Evolutionary conservation across 2,329 filamentous ascomycete genomes (phyloP).

Genomic region (Colletotrichum aenigma): DNA sequence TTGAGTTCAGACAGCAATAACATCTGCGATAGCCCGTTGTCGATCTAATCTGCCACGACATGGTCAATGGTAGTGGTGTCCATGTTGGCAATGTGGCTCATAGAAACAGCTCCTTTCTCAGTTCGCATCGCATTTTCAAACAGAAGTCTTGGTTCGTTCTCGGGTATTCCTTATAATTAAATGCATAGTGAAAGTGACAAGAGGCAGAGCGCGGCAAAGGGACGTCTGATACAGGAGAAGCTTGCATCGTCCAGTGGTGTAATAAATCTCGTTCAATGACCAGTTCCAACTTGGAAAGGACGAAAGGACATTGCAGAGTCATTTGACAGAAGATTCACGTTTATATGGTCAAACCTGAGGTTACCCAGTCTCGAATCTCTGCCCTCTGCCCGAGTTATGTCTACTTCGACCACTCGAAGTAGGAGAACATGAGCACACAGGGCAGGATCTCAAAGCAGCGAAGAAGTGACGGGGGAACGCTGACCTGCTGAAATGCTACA

Average conservation of each 20-base stretch:
- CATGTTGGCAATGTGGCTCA: not conserved
- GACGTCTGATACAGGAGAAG: not conserved
- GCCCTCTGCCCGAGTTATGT: too few species aligned
- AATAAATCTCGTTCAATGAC: not conserved
- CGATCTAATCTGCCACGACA: not conserved
- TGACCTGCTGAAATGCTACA: not conserved
- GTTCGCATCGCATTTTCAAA: too few species aligned
- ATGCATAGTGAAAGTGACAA: not conserved
- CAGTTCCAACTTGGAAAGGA: not conserved
- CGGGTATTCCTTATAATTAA: not conserved
- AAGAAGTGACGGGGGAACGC: fast-evolving
- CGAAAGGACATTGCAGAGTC: not conserved
- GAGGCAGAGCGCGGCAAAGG: not conserved
- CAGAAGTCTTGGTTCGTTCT: too few species aligned
- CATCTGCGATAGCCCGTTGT: fast-evolving
- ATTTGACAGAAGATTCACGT: fast-evolving
- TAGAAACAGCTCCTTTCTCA: not conserved
- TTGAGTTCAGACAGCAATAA: too few species aligned
- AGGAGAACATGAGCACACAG: not conserved
- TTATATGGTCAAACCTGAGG: fast-evolving
- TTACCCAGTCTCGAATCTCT: not conserved
- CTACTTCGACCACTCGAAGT: not conserved
- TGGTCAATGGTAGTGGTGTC: fast-evolving
- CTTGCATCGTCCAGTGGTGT: fast-evolving
- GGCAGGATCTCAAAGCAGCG: not conserved